Conservation (phyloP, 805 yeast genomes). For the Wickerhamiella galacta region DNA sequence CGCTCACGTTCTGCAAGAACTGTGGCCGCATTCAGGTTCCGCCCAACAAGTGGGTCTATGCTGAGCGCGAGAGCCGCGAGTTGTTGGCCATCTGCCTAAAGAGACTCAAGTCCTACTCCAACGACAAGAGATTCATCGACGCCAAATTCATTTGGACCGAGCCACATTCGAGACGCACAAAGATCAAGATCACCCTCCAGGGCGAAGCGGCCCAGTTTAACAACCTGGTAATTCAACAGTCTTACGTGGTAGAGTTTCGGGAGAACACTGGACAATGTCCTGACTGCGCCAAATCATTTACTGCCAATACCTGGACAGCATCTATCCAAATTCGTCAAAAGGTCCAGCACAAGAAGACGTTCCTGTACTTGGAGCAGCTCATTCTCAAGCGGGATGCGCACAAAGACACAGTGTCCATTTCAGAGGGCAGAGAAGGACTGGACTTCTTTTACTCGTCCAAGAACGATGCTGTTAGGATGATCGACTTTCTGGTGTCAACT, state of each 20-base stretch:
- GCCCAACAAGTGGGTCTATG: conserved; percentile 83
- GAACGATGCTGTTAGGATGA: conserved; percentile 84
- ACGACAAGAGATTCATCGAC: conserved; percentile 68
- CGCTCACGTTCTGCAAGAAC: conserved; percentile 78
- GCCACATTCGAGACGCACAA: conserved; percentile 88
- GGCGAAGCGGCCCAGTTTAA: conserved; percentile 53
- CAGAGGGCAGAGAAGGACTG: conserved; percentile 78
- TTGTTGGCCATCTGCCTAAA: conserved; percentile 72
- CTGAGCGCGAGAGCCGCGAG: conserved; percentile 79
- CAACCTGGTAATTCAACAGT: conserved; percentile 78
- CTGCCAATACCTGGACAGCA: conserved; percentile 92
- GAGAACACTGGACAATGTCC: conserved; percentile 94
- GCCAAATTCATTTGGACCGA: conserved; percentile 96
- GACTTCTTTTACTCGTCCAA: conserved; percentile 77
- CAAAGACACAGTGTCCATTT: conserved; percentile 75
- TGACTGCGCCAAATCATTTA: conserved; percentile 89
- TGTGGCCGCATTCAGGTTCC: conserved; percentile 86
- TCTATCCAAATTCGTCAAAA: conserved; percentile 93
- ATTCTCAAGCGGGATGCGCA: conserved; percentile 85
- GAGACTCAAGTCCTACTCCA: conserved; percentile 58
- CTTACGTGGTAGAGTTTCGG: conserved; percentile 83
- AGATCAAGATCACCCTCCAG: conserved; percentile 76
- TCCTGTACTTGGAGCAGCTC: conserved; percentile 79
- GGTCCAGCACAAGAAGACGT: conserved; percentile 87
- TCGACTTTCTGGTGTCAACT: conserved; percentile 69